phyloP scores from a whole-genome alignment of 2,329 filamentous ascomycete genomes.

The Pestalotiopsis sp. region DNA sequence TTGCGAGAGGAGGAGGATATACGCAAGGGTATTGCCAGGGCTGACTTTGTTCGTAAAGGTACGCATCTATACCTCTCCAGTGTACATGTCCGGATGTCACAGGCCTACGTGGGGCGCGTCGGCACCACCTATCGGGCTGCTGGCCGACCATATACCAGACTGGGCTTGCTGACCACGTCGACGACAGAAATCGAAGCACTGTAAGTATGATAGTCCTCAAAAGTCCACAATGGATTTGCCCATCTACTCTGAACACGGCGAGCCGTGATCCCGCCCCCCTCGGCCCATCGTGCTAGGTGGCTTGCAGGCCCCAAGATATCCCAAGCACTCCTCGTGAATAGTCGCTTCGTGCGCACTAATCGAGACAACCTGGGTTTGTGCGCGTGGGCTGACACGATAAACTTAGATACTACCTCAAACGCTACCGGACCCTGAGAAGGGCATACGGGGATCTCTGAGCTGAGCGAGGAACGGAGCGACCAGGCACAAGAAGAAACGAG shows the following conservation, averaged over 20 bases:
- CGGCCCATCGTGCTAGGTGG: too few relatives aligned
- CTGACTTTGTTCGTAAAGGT: slow-evolving; percentile 92
- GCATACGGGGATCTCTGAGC: slow-evolving; percentile 60
- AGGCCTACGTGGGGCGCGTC: too few relatives aligned
- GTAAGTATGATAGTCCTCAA: slow-evolving; percentile 54
- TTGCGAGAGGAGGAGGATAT: slow-evolving; percentile 76
- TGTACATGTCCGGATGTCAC: background rate
- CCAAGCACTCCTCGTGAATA: background rate
- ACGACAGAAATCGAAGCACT: slow-evolving; percentile 81
- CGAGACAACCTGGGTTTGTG: background rate
- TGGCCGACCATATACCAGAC: background rate
- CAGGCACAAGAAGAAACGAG: background rate
- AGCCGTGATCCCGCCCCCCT: too few relatives aligned
- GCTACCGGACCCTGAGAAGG: slow-evolving; percentile 82
- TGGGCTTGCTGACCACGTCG: background rate
- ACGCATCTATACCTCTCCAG: slow-evolving; percentile 18
- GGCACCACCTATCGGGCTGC: too few relatives aligned
- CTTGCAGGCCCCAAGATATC: background rate
- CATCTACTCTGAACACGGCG: background rate
- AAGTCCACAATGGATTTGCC: background rate
- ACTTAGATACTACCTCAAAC: slow-evolving; percentile 83
- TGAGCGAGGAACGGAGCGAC: slow-evolving; percentile 18
- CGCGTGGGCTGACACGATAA: background rate
- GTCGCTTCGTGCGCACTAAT: too few relatives aligned
- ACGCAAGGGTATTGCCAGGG: slow-evolving; percentile 69